A percentile compares a stretch with the other conserved stretches of the same genome.
These are phyloP conservation scores for Paecilomyces dactylethromorphus DNA, from an alignment of 2,329 filamentous ascomycete species.

Conservation along the genomic window DNA sequence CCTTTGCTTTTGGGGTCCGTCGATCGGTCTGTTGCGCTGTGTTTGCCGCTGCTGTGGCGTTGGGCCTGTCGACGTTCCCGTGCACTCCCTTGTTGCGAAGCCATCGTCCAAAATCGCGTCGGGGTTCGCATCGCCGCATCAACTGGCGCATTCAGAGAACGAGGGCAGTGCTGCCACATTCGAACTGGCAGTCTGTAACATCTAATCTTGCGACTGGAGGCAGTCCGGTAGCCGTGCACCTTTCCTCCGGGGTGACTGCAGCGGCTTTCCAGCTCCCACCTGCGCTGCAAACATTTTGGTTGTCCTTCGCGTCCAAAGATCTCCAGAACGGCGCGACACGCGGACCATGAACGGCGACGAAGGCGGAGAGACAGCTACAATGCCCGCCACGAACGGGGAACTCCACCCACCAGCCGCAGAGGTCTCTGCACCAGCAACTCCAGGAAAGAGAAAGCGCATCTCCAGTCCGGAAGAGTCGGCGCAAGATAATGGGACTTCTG, in stretches of 20 bases:
- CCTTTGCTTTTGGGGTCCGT: constrained; percentile 1
- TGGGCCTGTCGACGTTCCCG: constrained; percentile 4
- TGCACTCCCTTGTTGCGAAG: constrained; percentile 9
- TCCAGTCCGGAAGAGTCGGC: constrained; percentile 23
- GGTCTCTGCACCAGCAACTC: constrained; percentile 22
- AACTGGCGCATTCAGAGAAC: not conserved
- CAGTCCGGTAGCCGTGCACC: not conserved
- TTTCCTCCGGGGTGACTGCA: not conserved
- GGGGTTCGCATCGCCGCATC: constrained; percentile 4
- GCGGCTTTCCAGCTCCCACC: not conserved
- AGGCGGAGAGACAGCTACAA: constrained; percentile 20
- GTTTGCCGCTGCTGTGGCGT: constrained; percentile 7
- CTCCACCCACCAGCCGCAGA: constrained; percentile 21
- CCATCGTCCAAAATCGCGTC: constrained; percentile 2
- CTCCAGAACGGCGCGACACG: constrained; percentile 15
- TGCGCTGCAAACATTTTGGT: constrained; percentile 7
- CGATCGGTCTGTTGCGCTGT: not conserved
- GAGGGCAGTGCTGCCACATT: not conserved
- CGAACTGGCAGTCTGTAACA: not conserved
- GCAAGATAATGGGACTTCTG: constrained; percentile 16
- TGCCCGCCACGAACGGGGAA: constrained; percentile 29
- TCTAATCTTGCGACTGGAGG: not conserved
- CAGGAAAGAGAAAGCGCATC: constrained; percentile 37
- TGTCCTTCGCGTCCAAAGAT: constrained; percentile 12
- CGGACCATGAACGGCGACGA: constrained; percentile 33